Base-by-base conservation (phyloP, 2,329 filamentous ascomycete species). In the Coniella lustricola region DNA sequence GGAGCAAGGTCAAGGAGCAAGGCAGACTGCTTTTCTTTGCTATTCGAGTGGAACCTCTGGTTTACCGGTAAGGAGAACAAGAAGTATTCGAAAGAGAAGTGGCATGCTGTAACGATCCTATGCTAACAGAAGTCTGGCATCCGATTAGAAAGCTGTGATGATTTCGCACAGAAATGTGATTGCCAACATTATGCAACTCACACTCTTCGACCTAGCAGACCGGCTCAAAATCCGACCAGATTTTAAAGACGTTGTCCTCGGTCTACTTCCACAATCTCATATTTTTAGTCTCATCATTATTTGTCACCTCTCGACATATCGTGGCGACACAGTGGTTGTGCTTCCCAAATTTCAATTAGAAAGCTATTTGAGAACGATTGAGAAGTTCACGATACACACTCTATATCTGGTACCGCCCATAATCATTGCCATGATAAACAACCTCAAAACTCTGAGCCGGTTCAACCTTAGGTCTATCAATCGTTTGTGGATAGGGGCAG, bases 31-130 rank as follows among this genome's bases (percentile, higher is more conserved):
- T 0, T 86, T 84, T 58, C 68, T 88, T 37, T 85, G 81, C 65
- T 85, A 83, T 62, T 84, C 80, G 0, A 83, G 78, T 59, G 83
- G 83, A n/a, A 87, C 83, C 1, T 84, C 81, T 3, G 83, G 83
- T 2, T 64, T 86, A 38, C 82, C 83, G 29, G 78, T 80, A 69
- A 54, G 67, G 52, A 9, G 4, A 10, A 3, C 17, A 16, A 4
- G 4, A 29, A 10, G 20, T 17, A 3, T 18, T 7, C 20, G 34
- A 9, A 36, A 17, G 17, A 9, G 16, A 9, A 17, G 4, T n/a
- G n/a, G n/a, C n/a, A n/a, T n/a, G n/a, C n/a, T n/a, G n/a, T n/a
- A n/a, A n/a, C n/a, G n/a, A n/a, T n/a, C n/a, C n/a, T n/a, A 3
- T 36, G n/a, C 38, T 25, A 21, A 31, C 20, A 25, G 21, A 14